Evolutionary conservation across 2,329 filamentous ascomycete genomes (phyloP).

Genomic region (Aspergillus proliferans): DNA sequence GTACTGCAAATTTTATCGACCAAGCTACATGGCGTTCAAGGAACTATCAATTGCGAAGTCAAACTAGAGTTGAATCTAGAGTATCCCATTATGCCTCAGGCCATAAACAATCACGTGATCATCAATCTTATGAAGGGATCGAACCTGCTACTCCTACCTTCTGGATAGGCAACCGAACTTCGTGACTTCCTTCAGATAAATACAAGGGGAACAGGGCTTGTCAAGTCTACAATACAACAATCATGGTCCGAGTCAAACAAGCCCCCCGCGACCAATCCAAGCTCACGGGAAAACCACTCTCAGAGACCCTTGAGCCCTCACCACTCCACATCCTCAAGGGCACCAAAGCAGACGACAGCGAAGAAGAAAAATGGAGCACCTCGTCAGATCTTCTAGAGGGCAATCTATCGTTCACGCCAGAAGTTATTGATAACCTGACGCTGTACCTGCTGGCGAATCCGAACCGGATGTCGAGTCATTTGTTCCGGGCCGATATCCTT

Average conservation of each 20-base stretch:
- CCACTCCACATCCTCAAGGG: conserved; percentile 8
- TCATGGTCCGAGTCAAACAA: conserved; percentile 17
- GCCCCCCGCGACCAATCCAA: conserved; percentile 14
- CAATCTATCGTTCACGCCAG: conserved; percentile 18
- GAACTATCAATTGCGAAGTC: too few species aligned
- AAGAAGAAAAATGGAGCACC: conserved; percentile 25
- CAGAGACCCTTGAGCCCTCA: conserved; percentile 23
- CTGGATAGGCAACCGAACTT: not conserved
- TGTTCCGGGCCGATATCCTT: conserved; percentile 57
- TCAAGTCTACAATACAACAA: not conserved
- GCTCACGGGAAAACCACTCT: conserved; percentile 22
- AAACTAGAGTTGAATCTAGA: too few species aligned
- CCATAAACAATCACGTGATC: too few species aligned
- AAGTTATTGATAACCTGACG: conserved; percentile 45
- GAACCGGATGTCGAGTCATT: conserved; percentile 52
- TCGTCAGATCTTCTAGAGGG: conserved; percentile 24
- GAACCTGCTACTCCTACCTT: too few species aligned
- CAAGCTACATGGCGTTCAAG: too few species aligned
- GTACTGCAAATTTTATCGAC: too few species aligned
- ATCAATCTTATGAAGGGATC: too few species aligned
- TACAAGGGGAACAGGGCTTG: not conserved
- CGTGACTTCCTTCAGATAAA: not conserved
- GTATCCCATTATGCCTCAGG: too few species aligned
- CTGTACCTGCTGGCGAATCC: conserved; percentile 46
- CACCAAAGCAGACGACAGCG: not conserved